Conservation (phyloP, 1,284 basidiomycete genomes). For the Trametes hirsuta region DNA sequence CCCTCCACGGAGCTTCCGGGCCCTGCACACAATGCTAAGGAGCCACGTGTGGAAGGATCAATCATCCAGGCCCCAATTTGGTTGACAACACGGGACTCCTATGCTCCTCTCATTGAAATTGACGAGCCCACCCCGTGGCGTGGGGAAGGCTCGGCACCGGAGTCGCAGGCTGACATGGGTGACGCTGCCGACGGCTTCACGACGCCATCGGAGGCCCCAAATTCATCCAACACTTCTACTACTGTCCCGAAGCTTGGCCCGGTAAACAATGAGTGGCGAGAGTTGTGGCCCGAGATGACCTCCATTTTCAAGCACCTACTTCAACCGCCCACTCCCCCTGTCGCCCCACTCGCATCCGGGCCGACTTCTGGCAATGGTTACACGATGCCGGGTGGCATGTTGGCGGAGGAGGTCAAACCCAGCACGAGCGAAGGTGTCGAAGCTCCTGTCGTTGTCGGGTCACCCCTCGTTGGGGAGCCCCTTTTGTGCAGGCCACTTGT, state of each 20-base stretch:
- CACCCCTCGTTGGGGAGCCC: conserved; percentile 36
- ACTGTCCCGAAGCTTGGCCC: conserved; percentile 31
- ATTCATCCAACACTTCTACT: conserved; percentile 16
- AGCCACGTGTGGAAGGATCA: too few relatives aligned
- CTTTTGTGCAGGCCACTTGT: conserved; percentile 33
- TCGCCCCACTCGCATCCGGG: neutral
- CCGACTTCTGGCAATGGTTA: neutral
- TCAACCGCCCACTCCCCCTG: conserved; percentile 25
- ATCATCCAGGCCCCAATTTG: too few relatives aligned
- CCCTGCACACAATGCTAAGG: too few relatives aligned
- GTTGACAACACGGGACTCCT: neutral
- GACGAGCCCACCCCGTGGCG: conserved; percentile 1
- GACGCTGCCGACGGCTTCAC: conserved; percentile 18
- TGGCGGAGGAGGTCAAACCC: conserved; percentile 18
- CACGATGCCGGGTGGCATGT: conserved; percentile 30
- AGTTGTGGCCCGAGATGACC: conserved; percentile 37
- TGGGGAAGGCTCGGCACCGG: neutral
- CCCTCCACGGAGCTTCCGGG: too few relatives aligned
- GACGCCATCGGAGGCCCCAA: conserved; percentile 26
- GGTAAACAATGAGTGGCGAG: conserved; percentile 33
- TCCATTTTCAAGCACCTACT: conserved; percentile 35
- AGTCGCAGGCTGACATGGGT: conserved; percentile 3
- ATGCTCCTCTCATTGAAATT: conserved; percentile 17
- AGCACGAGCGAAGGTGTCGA: neutral
- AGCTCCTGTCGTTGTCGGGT: conserved; percentile 22